Evolutionary conservation across 2,329 filamentous ascomycete species (phyloP), one percentile per base, ranked within the genome.

Genomic region (Xylariaceae sp.): DNA sequence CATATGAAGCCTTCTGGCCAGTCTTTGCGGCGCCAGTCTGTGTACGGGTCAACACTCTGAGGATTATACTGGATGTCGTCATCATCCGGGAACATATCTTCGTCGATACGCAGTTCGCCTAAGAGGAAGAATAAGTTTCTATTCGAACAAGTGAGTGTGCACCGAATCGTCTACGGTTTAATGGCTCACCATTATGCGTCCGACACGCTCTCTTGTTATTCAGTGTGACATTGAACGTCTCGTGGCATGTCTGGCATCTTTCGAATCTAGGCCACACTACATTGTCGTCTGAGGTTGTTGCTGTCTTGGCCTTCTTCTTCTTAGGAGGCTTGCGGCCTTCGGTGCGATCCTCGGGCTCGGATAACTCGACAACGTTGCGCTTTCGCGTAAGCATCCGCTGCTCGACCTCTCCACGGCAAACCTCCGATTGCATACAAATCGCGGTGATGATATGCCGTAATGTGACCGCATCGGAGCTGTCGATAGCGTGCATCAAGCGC

Each of bases 221-320:
- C 22, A 39, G 36, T n/a, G 49, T 51, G 33, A 53, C 18, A 32
- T 55, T 49, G 45, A 51, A 53, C n/a, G 33, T 47, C 46, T 48
- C 12, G 1, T 51, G 3, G 38, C 52, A 53, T 4, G 40, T 55
- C 35, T 43, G 14, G 15, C 52, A 57, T 27, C 15, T 45, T 18
- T 47, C 52, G 14, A 36, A 55, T 36, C 43, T 48, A 12, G 39
- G 39, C 30, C 19, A 22, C n/a, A 15, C 36, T 5, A 15, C 33
- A 7, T 7, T 27, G 22, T 27, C 22, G 3, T 27, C 42, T 39
- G 27, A 32, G 6, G 17, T 31, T 35, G 18, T 48, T 27, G 48
- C 43, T 22, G 43, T 42, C 41, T 42, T 53, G 32, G 48, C 47
- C 12, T 27, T 46, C 6, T 35, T 42, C n/a, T 48, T 18, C 27